phyloP scores from a whole-genome alignment of 495 filamentous ascomycete genomes.

The Stereocaulon alpinum region DNA sequence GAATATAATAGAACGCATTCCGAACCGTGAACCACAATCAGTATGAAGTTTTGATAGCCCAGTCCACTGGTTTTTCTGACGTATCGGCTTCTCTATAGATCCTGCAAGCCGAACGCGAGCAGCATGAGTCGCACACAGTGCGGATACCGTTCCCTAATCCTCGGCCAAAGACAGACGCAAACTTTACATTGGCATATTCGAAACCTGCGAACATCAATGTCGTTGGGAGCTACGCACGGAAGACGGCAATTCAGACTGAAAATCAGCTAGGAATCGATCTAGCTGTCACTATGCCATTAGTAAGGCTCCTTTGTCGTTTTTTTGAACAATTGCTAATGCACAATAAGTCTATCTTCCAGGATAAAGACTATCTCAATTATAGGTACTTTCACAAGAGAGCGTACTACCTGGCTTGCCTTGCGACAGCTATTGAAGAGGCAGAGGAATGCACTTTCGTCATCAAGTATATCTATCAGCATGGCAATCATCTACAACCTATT shows the following conservation, averaged over 20 bases:
- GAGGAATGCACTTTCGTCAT: conserved; percentile 43
- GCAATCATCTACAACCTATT: conserved; percentile 67
- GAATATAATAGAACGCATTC: conserved; percentile 59
- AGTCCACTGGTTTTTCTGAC: neutral
- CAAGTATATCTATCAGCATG: conserved; percentile 59
- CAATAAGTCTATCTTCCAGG: conserved; percentile 57
- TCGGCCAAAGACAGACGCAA: conserved; percentile 55
- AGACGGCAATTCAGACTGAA: conserved; percentile 55
- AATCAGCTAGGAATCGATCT: conserved; percentile 59
- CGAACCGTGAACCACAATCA: conserved; percentile 41
- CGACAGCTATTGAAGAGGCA: conserved; percentile 52
- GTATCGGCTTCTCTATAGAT: conserved; percentile 34
- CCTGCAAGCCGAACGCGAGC: conserved; percentile 51
- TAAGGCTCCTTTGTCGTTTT: conserved; percentile 19
- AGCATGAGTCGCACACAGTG: conserved; percentile 56
- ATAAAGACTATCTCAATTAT: conserved; percentile 89
- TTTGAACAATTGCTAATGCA: conserved; percentile 6
- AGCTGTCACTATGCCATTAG: conserved; percentile 69
- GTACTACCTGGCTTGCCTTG: conserved; percentile 77
- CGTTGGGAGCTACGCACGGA: conserved; percentile 74
- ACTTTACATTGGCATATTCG: conserved; percentile 70
- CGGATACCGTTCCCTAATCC: conserved; percentile 74
- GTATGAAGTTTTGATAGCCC: conserved; percentile 30
- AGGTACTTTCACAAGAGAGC: conserved; percentile 92
- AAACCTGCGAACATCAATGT: conserved; percentile 75